Evolutionary conservation across 2,329 filamentous ascomycete genomes (phyloP).

Genomic region (Fusarium domesticum): DNA sequence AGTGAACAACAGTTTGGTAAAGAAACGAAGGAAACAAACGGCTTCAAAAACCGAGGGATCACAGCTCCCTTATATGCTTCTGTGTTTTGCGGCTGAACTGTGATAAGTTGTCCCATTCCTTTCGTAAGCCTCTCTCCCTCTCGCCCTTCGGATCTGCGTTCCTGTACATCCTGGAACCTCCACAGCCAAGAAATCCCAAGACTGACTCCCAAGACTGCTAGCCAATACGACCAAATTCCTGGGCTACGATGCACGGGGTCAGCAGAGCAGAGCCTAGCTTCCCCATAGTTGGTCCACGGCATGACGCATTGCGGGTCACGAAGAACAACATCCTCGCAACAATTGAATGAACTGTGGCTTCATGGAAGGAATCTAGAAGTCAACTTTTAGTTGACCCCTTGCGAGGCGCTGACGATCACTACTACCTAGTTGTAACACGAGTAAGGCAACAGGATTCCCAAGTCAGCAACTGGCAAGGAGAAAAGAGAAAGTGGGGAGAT

Average conservation of each 20-base stretch:
- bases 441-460: not conserved
- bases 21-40: not conserved
- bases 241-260: conserved; percentile 17
- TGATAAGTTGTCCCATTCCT: conserved; percentile 9
- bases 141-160: not conserved
- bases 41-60: conserved; percentile 3
- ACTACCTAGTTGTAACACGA: too few relatives aligned
- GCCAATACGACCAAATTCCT: conserved; percentile 11
- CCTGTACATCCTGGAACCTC: conserved; percentile 1
- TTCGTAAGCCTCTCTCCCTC: not conserved
- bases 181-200: conserved; percentile 7
- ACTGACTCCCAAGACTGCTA: conserved; percentile 11
- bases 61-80: conserved; percentile 18
- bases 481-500: not conserved
- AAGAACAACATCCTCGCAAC: not conserved
- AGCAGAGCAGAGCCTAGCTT: conserved; percentile 19
- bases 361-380: not conserved
- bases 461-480: not conserved
- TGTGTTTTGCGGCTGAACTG: conserved; percentile 11
- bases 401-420: not conserved
- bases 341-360: not conserved
- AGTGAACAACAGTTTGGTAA: conserved; percentile 9
- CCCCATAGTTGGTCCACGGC: conserved; percentile 4
- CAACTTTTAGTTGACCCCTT: not conserved
- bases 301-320: conserved; percentile 19